Evolutionary conservation across 2,329 filamentous ascomycete species (phyloP), one percentile per base, ranked within the genome.

Genomic region (Thielaviopsis populi): DNA sequence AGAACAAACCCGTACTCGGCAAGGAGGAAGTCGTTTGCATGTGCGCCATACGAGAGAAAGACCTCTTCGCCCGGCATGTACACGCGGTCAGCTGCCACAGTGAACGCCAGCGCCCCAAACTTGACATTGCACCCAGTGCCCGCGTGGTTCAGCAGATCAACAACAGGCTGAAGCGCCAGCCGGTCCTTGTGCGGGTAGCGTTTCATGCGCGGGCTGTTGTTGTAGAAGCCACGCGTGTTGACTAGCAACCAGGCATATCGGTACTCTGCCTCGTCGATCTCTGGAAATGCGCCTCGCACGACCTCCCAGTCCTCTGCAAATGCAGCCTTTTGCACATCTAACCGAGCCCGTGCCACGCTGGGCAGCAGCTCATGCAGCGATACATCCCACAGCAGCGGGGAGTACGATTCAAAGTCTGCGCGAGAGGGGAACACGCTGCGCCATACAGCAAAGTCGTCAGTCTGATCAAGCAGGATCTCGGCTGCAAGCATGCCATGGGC

Each of bases 401-500:
- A 75, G 63, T 70, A 71, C 58, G 70, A 66, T 50, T 68, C 67
- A 66, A 95, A 81, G 68, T 89, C 85, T 6, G 76, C 72, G 1
- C 74, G 73, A 0, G 78, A 80, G 0, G 90, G 89, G 75, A 89
- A 85, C 15, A 88, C 81, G 63, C 79, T 79, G 69, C 80, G 78
- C 87, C 88, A 92, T 19, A 76, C 72, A 0, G 74, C 73, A 67
- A 80, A 80, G 27, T 77, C 76, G 19, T 74, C 69, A 13, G 43
- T 54, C 7, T 62, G 43, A 33, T 59, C 56, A 6, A 76, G 71
- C 1, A 73, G 72, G 64, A 91, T 75, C 65, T 84, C 82, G 1
- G 84, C 79, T n/a, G 89, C 86, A 7, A 94, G 77, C 46, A 89
- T 80, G 33, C 84, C 86, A 69, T 95, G 89, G 24, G 87, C 79